Evolutionary conservation across 495 filamentous ascomycete genomes (phyloP).

Genomic region (Talaromyces stipitatus): DNA sequence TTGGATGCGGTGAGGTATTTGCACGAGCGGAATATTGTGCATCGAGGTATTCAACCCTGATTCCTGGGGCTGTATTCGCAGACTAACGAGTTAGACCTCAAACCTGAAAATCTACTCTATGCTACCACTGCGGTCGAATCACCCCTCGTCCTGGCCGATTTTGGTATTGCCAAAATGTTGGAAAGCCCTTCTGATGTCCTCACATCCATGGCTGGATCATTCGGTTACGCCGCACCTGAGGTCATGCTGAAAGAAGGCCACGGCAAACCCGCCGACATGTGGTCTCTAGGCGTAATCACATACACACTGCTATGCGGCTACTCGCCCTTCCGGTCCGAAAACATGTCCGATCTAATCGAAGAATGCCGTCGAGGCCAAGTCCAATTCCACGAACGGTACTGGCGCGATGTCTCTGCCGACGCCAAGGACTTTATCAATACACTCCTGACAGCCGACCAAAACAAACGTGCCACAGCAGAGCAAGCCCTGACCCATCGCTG

Average conservation of each 20-base stretch:
- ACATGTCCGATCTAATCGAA: constrained; percentile 86
- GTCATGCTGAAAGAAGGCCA: constrained; percentile 98
- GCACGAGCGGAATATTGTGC: constrained; percentile 91
- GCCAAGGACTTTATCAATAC: constrained; percentile 89
- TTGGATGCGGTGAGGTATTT: constrained; percentile 92
- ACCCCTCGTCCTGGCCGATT: constrained; percentile 88
- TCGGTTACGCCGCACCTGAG: constrained; percentile 95
- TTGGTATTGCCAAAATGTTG: constrained; percentile 98
- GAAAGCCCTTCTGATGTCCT: constrained; percentile 83
- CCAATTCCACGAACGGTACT: constrained; percentile 97
- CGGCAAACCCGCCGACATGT: constrained; percentile 99
- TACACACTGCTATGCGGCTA: constrained; percentile 99
- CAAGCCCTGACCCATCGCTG: constrained; percentile 79
- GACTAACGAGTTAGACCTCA: constrained; percentile 63
- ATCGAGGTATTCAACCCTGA: constrained; percentile 59
- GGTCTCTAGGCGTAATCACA: constrained; percentile 97
- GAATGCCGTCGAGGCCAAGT: constrained; percentile 86
- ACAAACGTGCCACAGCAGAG: constrained; percentile 70
- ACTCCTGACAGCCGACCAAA: constrained; percentile 72
- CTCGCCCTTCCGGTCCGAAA: constrained; percentile 94
- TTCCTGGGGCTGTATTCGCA: neutral
- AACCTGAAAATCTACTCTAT: constrained; percentile 97
- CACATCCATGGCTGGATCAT: constrained; percentile 97
- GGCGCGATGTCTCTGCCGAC: constrained; percentile 93
- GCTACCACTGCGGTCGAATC: constrained; percentile 69